phyloP scores from a whole-genome alignment of 306 rosid species.

The Macrotyloma uniflorum region DNA sequence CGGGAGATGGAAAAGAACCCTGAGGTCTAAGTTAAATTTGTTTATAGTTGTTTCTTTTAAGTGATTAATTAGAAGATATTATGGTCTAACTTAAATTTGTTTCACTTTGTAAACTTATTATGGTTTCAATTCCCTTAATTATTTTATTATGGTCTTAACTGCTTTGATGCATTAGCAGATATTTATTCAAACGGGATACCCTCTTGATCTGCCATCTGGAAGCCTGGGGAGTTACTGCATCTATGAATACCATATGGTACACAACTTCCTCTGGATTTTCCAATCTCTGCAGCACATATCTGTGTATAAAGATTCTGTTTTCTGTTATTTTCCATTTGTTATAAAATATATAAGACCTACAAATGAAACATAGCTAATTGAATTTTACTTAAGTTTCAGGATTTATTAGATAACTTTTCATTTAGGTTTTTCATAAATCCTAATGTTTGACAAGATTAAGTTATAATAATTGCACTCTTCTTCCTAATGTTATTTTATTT shows the following conservation, averaged over 20 bases:
- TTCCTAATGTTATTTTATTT: conserved; percentile 29
- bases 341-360: neutral
- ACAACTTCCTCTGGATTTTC: conserved; percentile 14
- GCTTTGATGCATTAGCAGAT: conserved; percentile 63
- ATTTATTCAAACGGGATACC: conserved; percentile 96
- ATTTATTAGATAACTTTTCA: conserved; percentile 22
- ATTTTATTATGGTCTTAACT: conserved; percentile 35
- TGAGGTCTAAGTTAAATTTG: conserved; percentile 50
- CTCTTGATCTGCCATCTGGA: conserved; percentile 96
- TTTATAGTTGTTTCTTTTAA: neutral
- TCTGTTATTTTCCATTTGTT: conserved; percentile 23
- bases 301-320: conserved; percentile 20
- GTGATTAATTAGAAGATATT: neutral
- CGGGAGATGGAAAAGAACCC: conserved; percentile 92
- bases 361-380: conserved; percentile 29
- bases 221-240: conserved; percentile 98
- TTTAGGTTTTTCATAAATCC: conserved; percentile 10
- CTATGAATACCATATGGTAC: conserved; percentile 97
- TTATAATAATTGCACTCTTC: neutral
- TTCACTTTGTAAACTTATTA: neutral
- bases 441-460: neutral
- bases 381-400: conserved; percentile 7
- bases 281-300: conserved; percentile 7
- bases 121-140: conserved; percentile 11
- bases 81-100: too few species aligned